Evolutionary conservation across 164 flowering plant species (phyloP), one percentile per base, ranked within the genome.

Genomic region (Kingdonia uniflora): DNA sequence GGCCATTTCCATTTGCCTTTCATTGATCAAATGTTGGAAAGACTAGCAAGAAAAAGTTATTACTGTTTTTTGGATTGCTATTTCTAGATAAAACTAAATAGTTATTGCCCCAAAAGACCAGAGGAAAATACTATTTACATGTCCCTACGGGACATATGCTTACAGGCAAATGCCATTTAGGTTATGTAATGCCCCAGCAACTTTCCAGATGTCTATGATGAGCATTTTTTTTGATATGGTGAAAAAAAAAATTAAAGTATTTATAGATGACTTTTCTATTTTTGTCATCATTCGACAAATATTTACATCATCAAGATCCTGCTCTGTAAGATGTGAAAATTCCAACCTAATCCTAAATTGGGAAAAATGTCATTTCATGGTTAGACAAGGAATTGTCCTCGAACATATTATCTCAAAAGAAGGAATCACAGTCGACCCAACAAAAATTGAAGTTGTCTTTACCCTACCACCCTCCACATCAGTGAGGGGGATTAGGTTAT

Each of bases 141-240:
- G 40, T 13, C 13, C 13, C 13, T 37, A 13, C 13, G 40, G 11
- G n/a, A n/a, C n/a, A n/a, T n/a, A n/a, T n/a, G n/a, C n/a, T n/a
- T n/a, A n/a, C n/a, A n/a, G n/a, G n/a, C n/a, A n/a, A n/a, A n/a
- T n/a, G n/a, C n/a, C n/a, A n/a, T n/a, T n/a, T n/a, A n/a, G n/a
- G n/a, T n/a, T 37, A 13, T 37, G 40, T 37, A 37, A 37, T 37
- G 40, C 40, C 13, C 40, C 13, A 14, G 2, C 2, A 43, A 43
- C 47, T 43, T 43, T 43, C 17, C 20, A 43, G n/a, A 1, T 16
- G 19, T 43, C 19, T 16, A 43, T 43, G 47, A 43, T 43, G 15
- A 43, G 47, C 7, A 43, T 43, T 14, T 43, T 43, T 17, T 43
- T 12, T 43, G 47, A 43, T 17, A 43, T 43, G 47, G 47, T 43